phyloP scores from a whole-genome alignment of 2,329 filamentous ascomycete genomes.

The Clarireedia hainanense region DNA sequence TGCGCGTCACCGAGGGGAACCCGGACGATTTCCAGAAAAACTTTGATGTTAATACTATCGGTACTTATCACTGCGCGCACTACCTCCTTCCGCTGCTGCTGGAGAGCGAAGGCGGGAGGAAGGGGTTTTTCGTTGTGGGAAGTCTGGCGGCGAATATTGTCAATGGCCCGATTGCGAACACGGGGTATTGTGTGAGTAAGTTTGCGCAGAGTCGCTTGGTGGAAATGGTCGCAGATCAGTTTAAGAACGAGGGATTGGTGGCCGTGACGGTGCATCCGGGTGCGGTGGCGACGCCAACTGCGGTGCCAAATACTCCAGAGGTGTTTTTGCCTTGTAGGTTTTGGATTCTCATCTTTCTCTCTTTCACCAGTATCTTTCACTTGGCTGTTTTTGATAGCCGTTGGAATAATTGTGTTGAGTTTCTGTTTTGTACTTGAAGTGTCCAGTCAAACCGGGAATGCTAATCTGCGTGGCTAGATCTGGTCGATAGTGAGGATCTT shows the following conservation, averaged over 20 bases:
- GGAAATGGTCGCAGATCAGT: constrained; percentile 2
- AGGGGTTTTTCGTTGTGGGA: neutral
- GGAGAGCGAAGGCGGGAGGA: neutral
- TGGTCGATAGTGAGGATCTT: constrained; percentile 7
- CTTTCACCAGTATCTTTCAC: neutral
- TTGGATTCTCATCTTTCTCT: neutral
- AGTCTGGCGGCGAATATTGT: constrained; percentile 1
- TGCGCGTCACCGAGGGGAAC: constrained; percentile 1
- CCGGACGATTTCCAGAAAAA: constrained; percentile 1
- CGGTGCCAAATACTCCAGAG: constrained; percentile 3
- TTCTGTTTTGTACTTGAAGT: neutral
- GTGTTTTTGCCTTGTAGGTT: constrained; percentile 6
- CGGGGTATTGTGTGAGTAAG: constrained; percentile 11
- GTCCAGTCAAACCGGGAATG: neutral
- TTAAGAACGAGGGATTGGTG: neutral
- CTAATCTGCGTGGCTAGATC: neutral
- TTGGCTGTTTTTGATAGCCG: neutral
- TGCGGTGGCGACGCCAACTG: neutral
- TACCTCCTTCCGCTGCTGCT: constrained; percentile 3
- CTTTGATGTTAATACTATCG: constrained; percentile 4
- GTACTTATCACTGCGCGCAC: constrained; percentile 4
- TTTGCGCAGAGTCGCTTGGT: constrained; percentile 6
- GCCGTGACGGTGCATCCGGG: constrained; percentile 5
- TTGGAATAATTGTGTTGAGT: rapidly evolving
- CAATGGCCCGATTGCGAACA: constrained; percentile 3